A percentile compares a stretch with the other conserved stretches of the same genome.
Evolutionary conservation across 2,329 filamentous ascomycete genomes (phyloP).

Genomic region (Diaporthe capsici): DNA sequence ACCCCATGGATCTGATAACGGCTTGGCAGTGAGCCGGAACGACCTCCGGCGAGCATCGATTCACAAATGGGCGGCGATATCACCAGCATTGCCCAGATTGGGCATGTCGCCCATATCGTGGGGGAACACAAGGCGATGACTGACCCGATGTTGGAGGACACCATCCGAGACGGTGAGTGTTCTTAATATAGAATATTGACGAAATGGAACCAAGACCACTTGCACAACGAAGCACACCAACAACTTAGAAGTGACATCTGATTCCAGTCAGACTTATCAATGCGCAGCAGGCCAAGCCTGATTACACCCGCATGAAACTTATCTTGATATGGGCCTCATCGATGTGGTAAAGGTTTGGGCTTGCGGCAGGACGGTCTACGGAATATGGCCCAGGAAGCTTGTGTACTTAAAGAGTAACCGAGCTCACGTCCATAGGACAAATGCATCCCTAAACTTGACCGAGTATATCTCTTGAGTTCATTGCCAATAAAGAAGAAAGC

Average conservation of each 20-base stretch:
- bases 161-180: neutral
- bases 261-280: conserved; percentile 3
- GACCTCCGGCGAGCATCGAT: conserved; percentile 3
- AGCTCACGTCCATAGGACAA: neutral
- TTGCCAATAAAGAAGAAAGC: neutral
- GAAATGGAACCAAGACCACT: neutral
- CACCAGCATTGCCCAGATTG: neutral
- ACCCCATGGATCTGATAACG: conserved; percentile 1
- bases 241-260: neutral
- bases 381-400: neutral
- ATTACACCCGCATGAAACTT: neutral
- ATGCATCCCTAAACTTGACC: neutral
- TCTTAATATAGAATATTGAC: conserved; percentile 8
- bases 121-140: neutral
- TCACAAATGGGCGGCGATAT: neutral
- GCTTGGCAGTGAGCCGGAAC: neutral
- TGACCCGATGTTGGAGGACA: neutral
- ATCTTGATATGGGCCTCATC: neutral
- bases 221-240: conserved; percentile 16
- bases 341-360: neutral
- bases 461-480: neutral
- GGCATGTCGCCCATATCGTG: neutral
- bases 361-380: neutral
- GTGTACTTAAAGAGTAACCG: neutral
- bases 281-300: neutral